These are phyloP conservation scores for Prosopis cineraria DNA, from an alignment of 306 rosid species.

Conservation along the genomic window DNA sequence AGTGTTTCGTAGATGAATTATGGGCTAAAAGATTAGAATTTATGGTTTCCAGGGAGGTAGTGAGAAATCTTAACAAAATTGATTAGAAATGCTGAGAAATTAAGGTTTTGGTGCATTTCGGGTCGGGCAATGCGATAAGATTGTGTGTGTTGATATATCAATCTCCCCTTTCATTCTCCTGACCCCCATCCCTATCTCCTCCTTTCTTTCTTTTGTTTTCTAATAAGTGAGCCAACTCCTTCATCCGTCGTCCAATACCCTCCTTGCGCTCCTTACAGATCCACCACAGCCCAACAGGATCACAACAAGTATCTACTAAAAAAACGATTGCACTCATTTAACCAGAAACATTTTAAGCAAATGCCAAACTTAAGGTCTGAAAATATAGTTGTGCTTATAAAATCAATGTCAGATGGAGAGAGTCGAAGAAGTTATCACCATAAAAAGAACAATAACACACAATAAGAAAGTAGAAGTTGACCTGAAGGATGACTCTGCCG, in stretches of 20 bases:
- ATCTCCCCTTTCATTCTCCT: neutral
- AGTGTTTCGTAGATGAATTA: no score
- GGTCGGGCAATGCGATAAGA: neutral
- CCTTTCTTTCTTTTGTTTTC: no score
- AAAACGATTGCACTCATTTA: neutral
- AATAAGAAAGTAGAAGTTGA: neutral
- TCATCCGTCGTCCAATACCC: neutral
- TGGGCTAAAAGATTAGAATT: neutral
- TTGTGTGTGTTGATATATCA: neutral
- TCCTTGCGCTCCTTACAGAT: neutral
- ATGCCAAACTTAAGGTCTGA: neutral
- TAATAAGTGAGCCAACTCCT: no score
- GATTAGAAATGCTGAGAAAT: no score
- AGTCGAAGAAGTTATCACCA: neutral
- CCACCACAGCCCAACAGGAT: neutral
- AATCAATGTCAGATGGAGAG: neutral
- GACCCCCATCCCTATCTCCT: neutral
- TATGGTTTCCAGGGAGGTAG: neutral
- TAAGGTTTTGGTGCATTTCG: no score
- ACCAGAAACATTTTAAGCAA: neutral
- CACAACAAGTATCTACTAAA: neutral
- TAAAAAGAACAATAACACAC: neutral
- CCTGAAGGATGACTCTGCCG: neutral
- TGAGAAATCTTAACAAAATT: no score
- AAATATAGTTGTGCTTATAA: neutral